Base-by-base conservation (phyloP, 2,329 filamentous ascomycete species). In the Cladophialophora carrionii region DNA sequence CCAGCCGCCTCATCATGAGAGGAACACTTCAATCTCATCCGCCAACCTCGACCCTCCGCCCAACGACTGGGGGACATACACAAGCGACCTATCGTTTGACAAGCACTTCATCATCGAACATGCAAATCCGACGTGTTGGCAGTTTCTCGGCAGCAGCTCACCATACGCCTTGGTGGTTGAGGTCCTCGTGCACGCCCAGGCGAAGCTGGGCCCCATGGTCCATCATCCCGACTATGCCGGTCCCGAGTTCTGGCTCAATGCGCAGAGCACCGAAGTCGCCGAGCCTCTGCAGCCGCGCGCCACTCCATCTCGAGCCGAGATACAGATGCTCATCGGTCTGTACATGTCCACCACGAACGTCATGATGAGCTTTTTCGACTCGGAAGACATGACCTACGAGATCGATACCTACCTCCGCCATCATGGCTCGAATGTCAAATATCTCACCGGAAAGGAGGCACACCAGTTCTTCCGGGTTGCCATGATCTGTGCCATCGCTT, bases 401-500 rank as follows among this genome's bases (percentile, higher is more conserved):
- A 68, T 74, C 14, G 65, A 70, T n/a, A 63, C 66, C 43, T 67
- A 71, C 68, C 52, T 74, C 20, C 66, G 68, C 32, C 63, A 69
- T 57, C 66, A 68, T 31, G 63, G 69, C 5, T 62, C 66, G 9
- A 62, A 65, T 43, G 61, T 63, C 46, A 71, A 67, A 54, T 65
- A 67, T 46, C 68, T 71, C 3, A 68, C 68, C 5, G 72, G 71
- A 6, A 66, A 70, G 34, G 72, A 75, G 46, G 72, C 73, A 0
- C 69, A 74, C 62, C 70, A 72, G 29, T 76, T 74, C 66, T 76
- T 76, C 55, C 73, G 74, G 26, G 66, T 74, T n/a, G 69, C 67
- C 56, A 74, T 76, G 73, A 75, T 76, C 46, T 76, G 74, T 55
- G 74, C 74, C 26, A 73, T 75, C 49, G 71, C 73, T 2, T 71